Conservation (phyloP, 2,329 filamentous ascomycete species). For the Verticillium klebahnii region DNA sequence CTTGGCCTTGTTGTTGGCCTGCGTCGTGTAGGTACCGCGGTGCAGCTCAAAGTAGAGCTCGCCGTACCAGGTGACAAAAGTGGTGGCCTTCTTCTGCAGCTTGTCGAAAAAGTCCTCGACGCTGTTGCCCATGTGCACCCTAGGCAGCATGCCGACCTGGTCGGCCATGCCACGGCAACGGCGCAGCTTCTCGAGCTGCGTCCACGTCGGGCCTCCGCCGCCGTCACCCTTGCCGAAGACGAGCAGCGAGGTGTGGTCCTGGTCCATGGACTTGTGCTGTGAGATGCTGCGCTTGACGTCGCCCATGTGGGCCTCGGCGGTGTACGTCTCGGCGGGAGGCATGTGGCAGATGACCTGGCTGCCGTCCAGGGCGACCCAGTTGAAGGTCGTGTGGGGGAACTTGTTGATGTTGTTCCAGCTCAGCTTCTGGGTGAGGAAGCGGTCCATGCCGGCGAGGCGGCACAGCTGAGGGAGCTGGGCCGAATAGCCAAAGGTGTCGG, state of each 20-base stretch:
- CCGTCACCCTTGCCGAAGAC: constrained; percentile 97
- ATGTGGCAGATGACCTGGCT: constrained; percentile 98
- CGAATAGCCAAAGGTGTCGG: constrained; percentile 97
- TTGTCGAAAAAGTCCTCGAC: constrained; percentile 93
- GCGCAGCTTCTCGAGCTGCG: constrained; percentile 91
- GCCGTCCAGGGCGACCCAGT: constrained; percentile 94
- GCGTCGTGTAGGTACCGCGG: constrained; percentile 93
- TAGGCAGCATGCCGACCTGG: constrained; percentile 74
- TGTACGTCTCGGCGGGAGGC: constrained; percentile 94
- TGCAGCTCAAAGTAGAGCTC: constrained; percentile 98
- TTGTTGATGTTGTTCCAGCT: constrained; percentile 99
- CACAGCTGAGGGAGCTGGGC: constrained; percentile 92
- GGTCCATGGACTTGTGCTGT: constrained; percentile 93
- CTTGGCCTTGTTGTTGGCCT: constrained; percentile 94
- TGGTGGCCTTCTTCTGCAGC: constrained; percentile 71
- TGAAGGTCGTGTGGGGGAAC: constrained; percentile 98
- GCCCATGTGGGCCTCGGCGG: constrained; percentile 88
- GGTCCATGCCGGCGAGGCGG: constrained; percentile 88
- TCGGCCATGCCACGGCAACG: constrained; percentile 90
- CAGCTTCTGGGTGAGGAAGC: constrained; percentile 96
- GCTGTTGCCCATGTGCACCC: constrained; percentile 81
- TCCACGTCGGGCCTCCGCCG: constrained; percentile 89
- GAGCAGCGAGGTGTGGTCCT: constrained; percentile 83
- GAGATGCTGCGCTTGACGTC: constrained; percentile 86
- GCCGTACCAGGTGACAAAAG: constrained; percentile 94